Percentiles rank a stretch among this genome's conserved stretches.
Conservation (phyloP, 176 grass and related monocot species). For the Puya raimondii region DNA sequence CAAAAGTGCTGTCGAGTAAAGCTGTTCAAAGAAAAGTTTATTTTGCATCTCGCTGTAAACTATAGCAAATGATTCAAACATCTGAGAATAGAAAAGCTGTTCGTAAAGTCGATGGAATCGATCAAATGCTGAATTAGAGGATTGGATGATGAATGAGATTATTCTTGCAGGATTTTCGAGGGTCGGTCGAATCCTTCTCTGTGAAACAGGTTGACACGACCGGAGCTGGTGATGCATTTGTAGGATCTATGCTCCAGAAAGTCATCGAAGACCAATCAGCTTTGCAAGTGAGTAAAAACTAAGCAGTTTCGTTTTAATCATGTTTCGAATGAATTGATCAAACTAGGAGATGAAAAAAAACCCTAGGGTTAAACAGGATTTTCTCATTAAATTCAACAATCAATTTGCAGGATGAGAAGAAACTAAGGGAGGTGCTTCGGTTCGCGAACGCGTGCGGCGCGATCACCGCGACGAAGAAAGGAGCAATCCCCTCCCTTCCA, state of each 20-base stretch:
- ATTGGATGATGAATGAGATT: constrained; percentile 1
- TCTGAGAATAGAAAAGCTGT: too few species aligned
- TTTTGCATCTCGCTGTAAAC: too few species aligned
- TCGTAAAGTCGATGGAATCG: neutral
- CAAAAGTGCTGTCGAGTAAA: neutral
- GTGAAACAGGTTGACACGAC: constrained; percentile 85
- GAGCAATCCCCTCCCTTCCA: constrained; percentile 78
- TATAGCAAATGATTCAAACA: too few species aligned
- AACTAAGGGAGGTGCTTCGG: constrained; percentile 41
- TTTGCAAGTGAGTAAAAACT: constrained; percentile 40
- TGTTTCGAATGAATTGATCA: constrained; percentile 2
- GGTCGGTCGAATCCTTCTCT: constrained; percentile 45
- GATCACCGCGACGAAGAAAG: constrained; percentile 78
- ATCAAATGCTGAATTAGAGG: neutral
- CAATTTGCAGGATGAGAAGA: constrained; percentile 63
- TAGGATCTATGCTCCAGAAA: constrained; percentile 59
- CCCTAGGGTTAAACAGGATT: neutral
- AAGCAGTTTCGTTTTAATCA: neutral
- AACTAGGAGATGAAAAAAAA: neutral
- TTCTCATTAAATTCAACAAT: constrained; percentile 4
- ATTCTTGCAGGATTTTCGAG: constrained; percentile 66
- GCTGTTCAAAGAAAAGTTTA: constrained; percentile 1
- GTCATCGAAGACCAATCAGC: constrained; percentile 64
- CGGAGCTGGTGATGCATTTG: constrained; percentile 82
- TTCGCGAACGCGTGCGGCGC: constrained; percentile 82